These are phyloP conservation scores for Arthrobotrys conoides DNA, from an alignment of 2,329 filamentous ascomycete genomes.

Conservation along the genomic window DNA sequence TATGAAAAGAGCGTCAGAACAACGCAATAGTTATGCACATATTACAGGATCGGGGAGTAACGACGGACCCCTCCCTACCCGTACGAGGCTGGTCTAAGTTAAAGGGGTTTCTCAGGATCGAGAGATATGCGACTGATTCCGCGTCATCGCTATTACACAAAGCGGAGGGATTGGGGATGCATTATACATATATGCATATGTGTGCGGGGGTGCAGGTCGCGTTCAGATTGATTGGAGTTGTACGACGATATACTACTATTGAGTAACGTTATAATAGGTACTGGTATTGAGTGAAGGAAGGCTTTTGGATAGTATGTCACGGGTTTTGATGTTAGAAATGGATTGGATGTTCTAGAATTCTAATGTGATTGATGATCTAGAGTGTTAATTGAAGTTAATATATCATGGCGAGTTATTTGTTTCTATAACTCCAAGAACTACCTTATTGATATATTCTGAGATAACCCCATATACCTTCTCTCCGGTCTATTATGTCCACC, in stretches of 20 bases:
- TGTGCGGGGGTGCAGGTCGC: not conserved
- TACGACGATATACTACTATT: too few species aligned
- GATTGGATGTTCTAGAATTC: too few species aligned
- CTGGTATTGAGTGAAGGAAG: too few species aligned
- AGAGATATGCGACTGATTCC: constrained; percentile 9
- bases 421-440: too few species aligned
- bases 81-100: not conserved
- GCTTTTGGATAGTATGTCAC: too few species aligned
- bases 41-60: constrained; percentile 14
- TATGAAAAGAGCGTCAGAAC: constrained; percentile 30
- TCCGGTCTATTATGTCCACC: not conserved
- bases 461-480: not conserved
- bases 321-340: too few species aligned
- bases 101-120: not conserved
- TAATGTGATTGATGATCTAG: too few species aligned
- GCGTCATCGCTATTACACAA: not conserved
- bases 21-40: constrained; percentile 33
- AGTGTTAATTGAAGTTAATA: too few species aligned
- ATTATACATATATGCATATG: not conserved
- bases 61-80: not conserved
- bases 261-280: too few species aligned
- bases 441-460: too few species aligned
- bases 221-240: too few species aligned
- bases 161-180: not conserved
- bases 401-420: too few species aligned